phyloP scores from a whole-genome alignment of 495 filamentous ascomycete species.

The Trichoderma asperelloides region DNA sequence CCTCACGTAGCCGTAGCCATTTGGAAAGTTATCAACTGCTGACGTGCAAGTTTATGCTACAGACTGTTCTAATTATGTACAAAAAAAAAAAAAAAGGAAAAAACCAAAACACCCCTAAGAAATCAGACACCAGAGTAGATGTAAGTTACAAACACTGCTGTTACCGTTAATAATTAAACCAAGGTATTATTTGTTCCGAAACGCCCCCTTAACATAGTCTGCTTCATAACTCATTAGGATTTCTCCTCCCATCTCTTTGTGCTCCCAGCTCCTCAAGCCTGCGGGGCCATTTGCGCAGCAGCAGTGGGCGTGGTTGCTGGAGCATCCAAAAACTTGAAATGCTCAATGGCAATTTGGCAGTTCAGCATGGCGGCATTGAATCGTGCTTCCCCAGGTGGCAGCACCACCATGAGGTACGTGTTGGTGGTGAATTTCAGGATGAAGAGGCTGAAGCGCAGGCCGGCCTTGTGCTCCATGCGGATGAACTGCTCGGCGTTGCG shows the following conservation, averaged over 20 bases:
- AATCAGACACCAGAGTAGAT: no score
- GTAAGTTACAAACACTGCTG: background rate
- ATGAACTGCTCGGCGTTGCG: slow-evolving; percentile 49
- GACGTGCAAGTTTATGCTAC: background rate
- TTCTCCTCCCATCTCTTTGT: background rate
- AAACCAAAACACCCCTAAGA: no score
- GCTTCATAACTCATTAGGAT: background rate
- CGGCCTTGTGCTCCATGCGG: slow-evolving; percentile 46
- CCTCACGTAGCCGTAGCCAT: background rate
- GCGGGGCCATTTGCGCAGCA: background rate
- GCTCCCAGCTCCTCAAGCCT: background rate
- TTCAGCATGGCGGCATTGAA: slow-evolving; percentile 87
- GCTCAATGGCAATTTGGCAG: slow-evolving; percentile 71
- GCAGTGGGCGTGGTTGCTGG: slow-evolving; percentile 17
- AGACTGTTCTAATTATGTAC: background rate
- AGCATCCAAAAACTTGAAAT: slow-evolving; percentile 55
- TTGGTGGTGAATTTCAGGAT: slow-evolving; percentile 90
- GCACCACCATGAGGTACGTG: slow-evolving; percentile 85
- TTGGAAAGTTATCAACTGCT: background rate
- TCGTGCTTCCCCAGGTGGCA: slow-evolving; percentile 77
- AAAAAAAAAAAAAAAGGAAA: background rate
- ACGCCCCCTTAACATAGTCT: background rate
- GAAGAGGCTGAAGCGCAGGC: slow-evolving; percentile 74
- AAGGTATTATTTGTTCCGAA: background rate
- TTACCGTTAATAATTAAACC: background rate